Conservation (phyloP, 2,329 filamentous ascomycete genomes). For the Ascomycota sp. region DNA sequence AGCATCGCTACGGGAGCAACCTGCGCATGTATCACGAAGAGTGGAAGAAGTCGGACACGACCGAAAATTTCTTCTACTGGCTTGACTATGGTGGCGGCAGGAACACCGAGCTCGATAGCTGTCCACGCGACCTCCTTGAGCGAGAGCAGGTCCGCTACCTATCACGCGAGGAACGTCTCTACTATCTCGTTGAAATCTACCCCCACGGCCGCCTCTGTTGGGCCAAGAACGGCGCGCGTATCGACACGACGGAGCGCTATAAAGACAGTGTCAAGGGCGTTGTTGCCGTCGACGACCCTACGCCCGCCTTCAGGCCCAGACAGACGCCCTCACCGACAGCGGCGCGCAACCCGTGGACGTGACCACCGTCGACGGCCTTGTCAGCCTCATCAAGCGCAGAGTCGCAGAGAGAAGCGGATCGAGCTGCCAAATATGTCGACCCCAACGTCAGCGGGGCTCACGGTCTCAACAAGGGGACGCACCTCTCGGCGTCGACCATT, state of each 20-base stretch:
- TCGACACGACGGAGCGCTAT: slow-evolving; percentile 56
- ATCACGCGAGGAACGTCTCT: slow-evolving; percentile 57
- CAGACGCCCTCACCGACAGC: slow-evolving; percentile 2
- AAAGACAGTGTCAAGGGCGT: slow-evolving; percentile 65
- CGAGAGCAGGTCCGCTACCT: slow-evolving; percentile 68
- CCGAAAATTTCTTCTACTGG: slow-evolving; percentile 90
- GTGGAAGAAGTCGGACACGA: slow-evolving; percentile 60
- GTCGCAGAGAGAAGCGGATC: slow-evolving; percentile 34
- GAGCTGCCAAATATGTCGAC: slow-evolving; percentile 43
- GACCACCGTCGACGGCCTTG: slow-evolving; percentile 8
- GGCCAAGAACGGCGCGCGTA: slow-evolving; percentile 61
- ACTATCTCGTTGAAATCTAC: slow-evolving; percentile 66
- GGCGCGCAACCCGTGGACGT: slow-evolving; percentile 1
- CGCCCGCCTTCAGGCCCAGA: slow-evolving; percentile 26
- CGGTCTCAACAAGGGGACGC: slow-evolving; percentile 31
- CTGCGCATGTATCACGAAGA: slow-evolving; percentile 62
- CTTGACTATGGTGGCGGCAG: slow-evolving; percentile 64
- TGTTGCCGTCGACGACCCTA: slow-evolving; percentile 38
- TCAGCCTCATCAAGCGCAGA: slow-evolving; percentile 13
- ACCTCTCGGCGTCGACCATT: slow-evolving; percentile 51
- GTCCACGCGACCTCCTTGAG: slow-evolving; percentile 55
- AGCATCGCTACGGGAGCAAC: slow-evolving; percentile 76
- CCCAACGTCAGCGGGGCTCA: slow-evolving; percentile 40
- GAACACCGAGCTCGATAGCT: slow-evolving; percentile 46
- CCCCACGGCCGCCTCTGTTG: slow-evolving; percentile 57